A percentile compares a stretch with the other conserved stretches of the same genome.
Evolutionary conservation across 106 monocot genomes (phyloP).

Genomic region (Agapanthus africanus): DNA sequence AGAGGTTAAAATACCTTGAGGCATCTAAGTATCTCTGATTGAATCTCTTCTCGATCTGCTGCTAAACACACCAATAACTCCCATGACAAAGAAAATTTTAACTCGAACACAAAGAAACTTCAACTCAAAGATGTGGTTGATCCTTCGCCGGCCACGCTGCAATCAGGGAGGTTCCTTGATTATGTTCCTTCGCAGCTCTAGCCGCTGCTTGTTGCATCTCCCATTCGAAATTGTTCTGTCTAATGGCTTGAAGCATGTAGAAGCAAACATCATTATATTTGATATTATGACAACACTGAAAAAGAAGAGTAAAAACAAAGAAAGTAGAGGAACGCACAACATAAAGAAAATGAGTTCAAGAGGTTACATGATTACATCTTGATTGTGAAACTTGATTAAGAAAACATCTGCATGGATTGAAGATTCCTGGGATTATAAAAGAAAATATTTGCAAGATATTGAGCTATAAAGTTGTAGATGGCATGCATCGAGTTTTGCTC

Average conservation of each 20-base stretch:
- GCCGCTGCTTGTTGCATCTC: conserved; percentile 77
- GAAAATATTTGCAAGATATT: no score
- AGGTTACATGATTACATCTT: conserved; percentile 55
- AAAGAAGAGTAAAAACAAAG: neutral
- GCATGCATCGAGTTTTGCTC: no score
- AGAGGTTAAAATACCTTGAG: neutral
- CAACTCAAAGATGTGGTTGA: conserved; percentile 15
- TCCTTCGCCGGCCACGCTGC: conserved; percentile 21
- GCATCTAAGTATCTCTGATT: conserved; percentile 10
- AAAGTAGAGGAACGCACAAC: no score
- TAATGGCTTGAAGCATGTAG: conserved; percentile 32
- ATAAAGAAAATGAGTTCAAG: neutral
- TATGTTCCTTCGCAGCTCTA: conserved; percentile 55
- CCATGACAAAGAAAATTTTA: conserved; percentile 82
- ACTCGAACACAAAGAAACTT: no score
- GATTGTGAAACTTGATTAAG: conserved; percentile 53
- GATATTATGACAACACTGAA: neutral
- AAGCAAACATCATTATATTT: neutral
- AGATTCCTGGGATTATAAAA: conserved; percentile 17
- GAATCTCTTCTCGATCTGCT: conserved; percentile 87
- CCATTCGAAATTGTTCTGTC: conserved; percentile 79
- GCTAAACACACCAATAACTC: conserved; percentile 85
- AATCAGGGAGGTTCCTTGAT: conserved; percentile 38
- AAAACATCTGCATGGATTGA: conserved; percentile 35
- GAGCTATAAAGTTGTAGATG: no score